A percentile compares a stretch with the other conserved stretches of the same genome.
These are phyloP conservation scores for Rhamnella rubrinervis DNA, from an alignment of 331 rosid species.

Conservation along the genomic window DNA sequence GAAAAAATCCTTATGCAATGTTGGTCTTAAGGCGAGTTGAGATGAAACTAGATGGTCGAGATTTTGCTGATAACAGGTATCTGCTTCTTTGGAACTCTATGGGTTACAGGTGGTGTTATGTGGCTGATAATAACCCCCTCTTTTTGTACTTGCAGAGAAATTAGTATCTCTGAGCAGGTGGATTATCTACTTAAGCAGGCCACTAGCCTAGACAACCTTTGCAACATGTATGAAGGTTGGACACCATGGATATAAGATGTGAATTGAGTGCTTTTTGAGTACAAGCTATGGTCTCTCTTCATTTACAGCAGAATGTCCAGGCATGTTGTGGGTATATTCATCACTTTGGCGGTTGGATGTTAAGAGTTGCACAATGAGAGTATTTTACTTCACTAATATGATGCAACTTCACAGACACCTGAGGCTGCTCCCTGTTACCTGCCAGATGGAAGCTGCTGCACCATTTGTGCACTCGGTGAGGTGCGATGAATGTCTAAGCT, in stretches of 20 bases:
- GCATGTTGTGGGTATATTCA: not conserved
- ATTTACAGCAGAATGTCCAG: not conserved
- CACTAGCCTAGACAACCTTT: conserved; percentile 84
- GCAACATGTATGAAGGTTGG: conserved; percentile 99
- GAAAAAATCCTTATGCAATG: conserved; percentile 83
- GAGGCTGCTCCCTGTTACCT: not conserved
- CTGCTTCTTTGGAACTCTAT: conserved; percentile 24
- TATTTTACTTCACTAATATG: no score
- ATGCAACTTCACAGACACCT: no score
- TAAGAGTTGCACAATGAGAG: no score
- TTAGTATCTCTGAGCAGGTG: conserved; percentile 76
- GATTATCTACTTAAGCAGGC: conserved; percentile 95
- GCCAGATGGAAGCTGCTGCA: no score
- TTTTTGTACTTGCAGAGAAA: conserved; percentile 59
- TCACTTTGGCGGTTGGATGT: not conserved
- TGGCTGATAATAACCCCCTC: conserved; percentile 15
- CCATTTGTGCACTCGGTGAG: no score
- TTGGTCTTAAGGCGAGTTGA: conserved; percentile 79
- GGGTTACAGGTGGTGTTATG: conserved; percentile 11
- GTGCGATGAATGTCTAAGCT: no score
- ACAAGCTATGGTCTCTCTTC: conserved; percentile 14
- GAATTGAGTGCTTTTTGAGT: not conserved
- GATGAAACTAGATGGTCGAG: conserved; percentile 85
- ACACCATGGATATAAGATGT: conserved; percentile 92
- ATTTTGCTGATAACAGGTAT: conserved; percentile 75